Base-by-base conservation (phyloP, 768 basidiomycete species). In the Gymnopilus junonius region DNA sequence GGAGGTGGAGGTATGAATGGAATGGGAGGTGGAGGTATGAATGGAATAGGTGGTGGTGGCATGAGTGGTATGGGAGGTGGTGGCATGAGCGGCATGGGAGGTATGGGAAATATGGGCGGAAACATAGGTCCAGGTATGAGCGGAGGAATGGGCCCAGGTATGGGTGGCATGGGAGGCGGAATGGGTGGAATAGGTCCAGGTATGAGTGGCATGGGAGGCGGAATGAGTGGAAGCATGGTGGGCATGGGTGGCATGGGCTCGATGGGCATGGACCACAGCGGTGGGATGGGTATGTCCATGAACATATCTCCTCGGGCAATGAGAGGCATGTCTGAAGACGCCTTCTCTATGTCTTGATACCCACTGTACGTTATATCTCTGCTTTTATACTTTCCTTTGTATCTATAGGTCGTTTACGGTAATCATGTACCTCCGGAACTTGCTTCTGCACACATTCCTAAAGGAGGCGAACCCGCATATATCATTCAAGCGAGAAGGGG, bases 251-350 rank as follows among this genome's bases (percentile, higher is more conserved):
- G 59, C 1, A 60, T 63, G 62, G 61, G 61, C 31, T 48, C 21
- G 12, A 64, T 64, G 50, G 63, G 57, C 8, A 59, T 64, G 57
- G 62, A 63, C 32, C 62, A 57, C 17, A 27, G 59, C 29, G 37
- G 43, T 57, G 65, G 64, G 25, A 65, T 64, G 63, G 68, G 66
- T 23, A 67, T 68, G 67, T 21, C 40, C 25, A 68, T 68, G 65
- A 66, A 67, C 34, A 69, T 71, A 64, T 68, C 67, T 20, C 67
- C 67, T 17, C 56, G 62, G 37, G 50, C 31, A 27, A 67, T 65
- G 46, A 50, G 63, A 48, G 61, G 63, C 35, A 63, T 66, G 55
- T 46, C 63, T 7, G 63, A 70, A 31, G 46, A 58, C 21, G 25
- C 32, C 10, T 61, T 48, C 40, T 55, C 56, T n/a, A 56, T 61